A percentile compares a stretch with the other conserved stretches of the same genome.
Conservation (phyloP, 805 yeast genomes). For the Saccharomycopsis oosterbeekiorum region DNA sequence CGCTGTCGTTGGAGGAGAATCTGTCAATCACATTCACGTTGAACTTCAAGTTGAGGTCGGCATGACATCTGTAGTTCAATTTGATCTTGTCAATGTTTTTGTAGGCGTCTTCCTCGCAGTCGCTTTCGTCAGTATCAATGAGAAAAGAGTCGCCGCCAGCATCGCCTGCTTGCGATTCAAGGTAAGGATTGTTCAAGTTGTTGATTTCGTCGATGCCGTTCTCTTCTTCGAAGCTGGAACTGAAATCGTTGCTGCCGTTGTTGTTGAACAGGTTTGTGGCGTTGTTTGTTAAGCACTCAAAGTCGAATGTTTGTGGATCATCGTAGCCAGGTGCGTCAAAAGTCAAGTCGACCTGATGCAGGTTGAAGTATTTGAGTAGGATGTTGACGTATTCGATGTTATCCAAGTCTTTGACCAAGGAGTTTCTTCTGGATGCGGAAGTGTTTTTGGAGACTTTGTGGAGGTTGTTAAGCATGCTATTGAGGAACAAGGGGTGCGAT, state of each 20-base stretch:
- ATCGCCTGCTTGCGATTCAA: not conserved
- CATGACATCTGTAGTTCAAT: slow-evolving; percentile 12
- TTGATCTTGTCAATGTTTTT: not conserved
- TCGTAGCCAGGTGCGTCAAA: not conserved
- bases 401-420: slow-evolving; percentile 6
- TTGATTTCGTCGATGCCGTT: not conserved
- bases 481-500: not conserved
- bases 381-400: slow-evolving; percentile 10
- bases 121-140: not conserved
- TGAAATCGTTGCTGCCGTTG: not conserved
- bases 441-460: not conserved
- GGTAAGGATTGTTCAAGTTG: not conserved
- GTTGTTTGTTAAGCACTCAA: not conserved
- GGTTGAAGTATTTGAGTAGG: slow-evolving; percentile 6
- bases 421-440: not conserved
- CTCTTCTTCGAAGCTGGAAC: not conserved
- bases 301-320: not conserved
- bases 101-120: not conserved
- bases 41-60: slow-evolving; percentile 4
- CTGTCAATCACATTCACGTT: not conserved
- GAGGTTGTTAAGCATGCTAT: not conserved
- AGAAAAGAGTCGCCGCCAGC: not conserved
- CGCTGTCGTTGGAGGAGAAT: not conserved
- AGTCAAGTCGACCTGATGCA: not conserved
- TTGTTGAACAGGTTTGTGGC: not conserved